Base-by-base conservation (phyloP, 805 yeast species). In the Wickerhamomyces bovis region DNA sequence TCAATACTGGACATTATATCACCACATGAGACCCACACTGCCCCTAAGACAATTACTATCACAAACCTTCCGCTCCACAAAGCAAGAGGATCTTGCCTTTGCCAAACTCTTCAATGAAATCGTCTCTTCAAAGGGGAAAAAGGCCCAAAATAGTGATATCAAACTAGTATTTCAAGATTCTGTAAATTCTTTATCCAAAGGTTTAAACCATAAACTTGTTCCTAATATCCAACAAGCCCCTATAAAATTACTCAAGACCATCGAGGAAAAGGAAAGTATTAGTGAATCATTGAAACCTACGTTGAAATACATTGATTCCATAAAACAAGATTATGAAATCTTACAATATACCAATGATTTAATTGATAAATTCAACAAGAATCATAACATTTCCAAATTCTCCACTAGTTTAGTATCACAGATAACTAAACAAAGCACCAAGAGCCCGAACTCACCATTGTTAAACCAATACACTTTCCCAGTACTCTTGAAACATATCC, bases 151-250 rank as follows among this genome's bases (percentile, higher is more conserved):
- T 18, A 39, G 36, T 15, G 41, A 19, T 23, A 40, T 44, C 25
- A 35, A 33, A 41, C 21, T 44, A 9, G 38, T 47, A 16, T 42
- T 47, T 42, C 41, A 47, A 21, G 43, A 44, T 19, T 45, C 48
- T 2, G 13, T 45, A 11, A 26, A 45, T n/a, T 28, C 44, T 9
- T 22, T 45, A 31, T 22, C 13, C 6, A 19, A 21, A 15, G 21
- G 6, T 11, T 12, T 20, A 13, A n/a, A n/a, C 5, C 21, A 38
- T 13, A 20, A 21, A 20, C 20, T 30, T 4, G 35, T 30, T 9
- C 35, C 36, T 6, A 33, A 33, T 16, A 11, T 33, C 6, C 20
- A 33, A n/a, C 16, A 15, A 12, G 35, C 35, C 4, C 36, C 36
- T 13, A 16, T 33, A 2, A 33, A 33, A 16, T 16, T 33, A 12